These are phyloP conservation scores for Gillenia trifoliata DNA, from an alignment of 306 rosid genomes.

Conservation along the genomic window DNA sequence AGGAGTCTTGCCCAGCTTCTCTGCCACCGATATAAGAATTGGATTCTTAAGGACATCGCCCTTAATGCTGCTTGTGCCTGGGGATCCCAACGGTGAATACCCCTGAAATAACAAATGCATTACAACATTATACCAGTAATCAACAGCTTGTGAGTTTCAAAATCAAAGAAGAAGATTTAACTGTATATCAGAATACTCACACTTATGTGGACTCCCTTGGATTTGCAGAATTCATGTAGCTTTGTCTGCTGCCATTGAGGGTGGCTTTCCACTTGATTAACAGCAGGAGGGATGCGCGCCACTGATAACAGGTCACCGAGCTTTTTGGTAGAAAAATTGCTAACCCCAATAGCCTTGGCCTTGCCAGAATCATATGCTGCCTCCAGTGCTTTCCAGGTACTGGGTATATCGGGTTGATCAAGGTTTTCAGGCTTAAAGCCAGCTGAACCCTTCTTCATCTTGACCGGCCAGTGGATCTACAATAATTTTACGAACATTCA, in stretches of 20 bases:
- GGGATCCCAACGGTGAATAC: conserved; percentile 55
- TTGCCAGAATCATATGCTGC: conserved; percentile 63
- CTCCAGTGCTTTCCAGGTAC: conserved; percentile 80
- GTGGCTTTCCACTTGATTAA: conserved; percentile 76
- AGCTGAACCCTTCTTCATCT: conserved; percentile 43
- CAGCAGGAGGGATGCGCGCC: conserved; percentile 67
- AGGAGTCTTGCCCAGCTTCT: conserved; percentile 60
- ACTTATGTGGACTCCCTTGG: conserved; percentile 63
- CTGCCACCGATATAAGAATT: conserved; percentile 30
- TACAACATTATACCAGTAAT: neutral
- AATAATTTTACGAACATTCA: neutral
- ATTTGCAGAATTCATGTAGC: conserved; percentile 51
- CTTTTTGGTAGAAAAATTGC: conserved; percentile 78
- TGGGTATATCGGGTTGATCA: conserved; percentile 36
- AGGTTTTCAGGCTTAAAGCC: conserved; percentile 47
- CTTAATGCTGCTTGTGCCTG: conserved; percentile 15
- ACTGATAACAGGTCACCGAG: conserved; percentile 46
- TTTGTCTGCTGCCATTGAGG: conserved; percentile 64
- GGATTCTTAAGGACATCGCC: conserved; percentile 42
- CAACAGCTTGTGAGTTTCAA: neutral
- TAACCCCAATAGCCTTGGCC: conserved; percentile 75
- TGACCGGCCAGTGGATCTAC: conserved; percentile 43
- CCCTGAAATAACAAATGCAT: conserved; percentile 35
- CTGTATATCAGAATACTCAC: conserved; percentile 30
- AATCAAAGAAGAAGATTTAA: neutral